A percentile compares a stretch with the other conserved stretches of the same genome.
phyloP scores from a whole-genome alignment of 139 green algal genomes.

The Chlorella sorokiniana region DNA sequence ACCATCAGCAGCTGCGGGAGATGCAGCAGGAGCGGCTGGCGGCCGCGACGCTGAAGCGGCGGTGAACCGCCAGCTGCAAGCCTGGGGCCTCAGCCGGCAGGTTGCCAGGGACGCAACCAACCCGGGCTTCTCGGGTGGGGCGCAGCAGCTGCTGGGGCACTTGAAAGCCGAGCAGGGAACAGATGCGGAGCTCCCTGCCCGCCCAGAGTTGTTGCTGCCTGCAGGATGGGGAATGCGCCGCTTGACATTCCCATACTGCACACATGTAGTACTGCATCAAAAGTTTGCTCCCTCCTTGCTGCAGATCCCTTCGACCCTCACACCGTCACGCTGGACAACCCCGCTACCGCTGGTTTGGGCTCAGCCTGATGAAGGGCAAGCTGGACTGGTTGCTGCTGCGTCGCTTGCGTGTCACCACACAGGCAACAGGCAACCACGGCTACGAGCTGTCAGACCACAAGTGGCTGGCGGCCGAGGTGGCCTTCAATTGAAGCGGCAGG shows the following conservation, averaged over 20 bases:
- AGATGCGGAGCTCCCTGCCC: not conserved
- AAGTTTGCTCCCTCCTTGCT: not conserved
- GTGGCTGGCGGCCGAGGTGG: slow-evolving; percentile 64
- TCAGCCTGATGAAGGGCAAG: slow-evolving; percentile 74
- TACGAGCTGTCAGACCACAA: slow-evolving; percentile 82
- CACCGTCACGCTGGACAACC: slow-evolving; percentile 77
- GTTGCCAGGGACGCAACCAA: slow-evolving; percentile 70
- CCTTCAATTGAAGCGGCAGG: not conserved
- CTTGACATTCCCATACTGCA: too few relatives aligned
- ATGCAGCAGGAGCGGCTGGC: too few relatives aligned
- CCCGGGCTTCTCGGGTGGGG: slow-evolving; percentile 52
- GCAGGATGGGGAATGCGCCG: too few relatives aligned
- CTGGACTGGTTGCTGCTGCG: slow-evolving; percentile 83
- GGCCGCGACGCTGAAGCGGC: not conserved
- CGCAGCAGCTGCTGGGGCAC: not conserved
- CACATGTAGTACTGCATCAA: too few relatives aligned
- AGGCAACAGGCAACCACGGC: slow-evolving; percentile 70
- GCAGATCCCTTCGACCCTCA: slow-evolving; percentile 61
- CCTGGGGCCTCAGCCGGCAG: slow-evolving; percentile 59
- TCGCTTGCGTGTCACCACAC: slow-evolving; percentile 38
- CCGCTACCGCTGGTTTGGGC: slow-evolving; percentile 59
- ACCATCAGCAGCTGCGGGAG: not conserved
- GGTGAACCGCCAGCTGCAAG: slow-evolving; percentile 60
- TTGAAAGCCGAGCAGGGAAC: not conserved
- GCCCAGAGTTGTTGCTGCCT: too few relatives aligned